A percentile compares a stretch with the other conserved stretches of the same genome.
Conservation (phyloP, 352 stramenopile species). For the Phytophthora cactorum region DNA sequence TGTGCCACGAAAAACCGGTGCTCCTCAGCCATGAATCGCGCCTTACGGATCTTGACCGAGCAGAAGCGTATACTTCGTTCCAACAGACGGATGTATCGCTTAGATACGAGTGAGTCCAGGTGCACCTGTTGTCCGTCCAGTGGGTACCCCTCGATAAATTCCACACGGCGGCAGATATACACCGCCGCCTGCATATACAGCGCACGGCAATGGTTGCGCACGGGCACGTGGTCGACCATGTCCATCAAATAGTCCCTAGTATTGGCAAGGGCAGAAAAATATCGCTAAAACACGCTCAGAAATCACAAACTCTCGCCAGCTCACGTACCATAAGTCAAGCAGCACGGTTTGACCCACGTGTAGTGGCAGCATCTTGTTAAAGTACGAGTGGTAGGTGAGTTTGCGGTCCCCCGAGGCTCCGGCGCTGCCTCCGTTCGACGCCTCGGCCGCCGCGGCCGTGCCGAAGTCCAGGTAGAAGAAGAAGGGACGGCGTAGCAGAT, state of each 20-base stretch:
- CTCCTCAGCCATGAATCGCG: conserved; percentile 73
- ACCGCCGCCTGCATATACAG: conserved; percentile 74
- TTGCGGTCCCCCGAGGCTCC: conserved; percentile 47
- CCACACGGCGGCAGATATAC: conserved; percentile 78
- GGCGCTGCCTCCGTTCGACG: conserved; percentile 30
- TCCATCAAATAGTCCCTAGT: conserved; percentile 80
- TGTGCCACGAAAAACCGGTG: conserved; percentile 77
- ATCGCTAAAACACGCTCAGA: not conserved
- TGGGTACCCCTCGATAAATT: conserved; percentile 76
- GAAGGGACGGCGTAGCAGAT: conserved; percentile 66
- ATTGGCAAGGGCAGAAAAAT: not conserved
- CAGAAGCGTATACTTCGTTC: conserved; percentile 64
- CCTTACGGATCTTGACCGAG: conserved; percentile 67
- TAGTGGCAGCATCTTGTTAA: conserved; percentile 78
- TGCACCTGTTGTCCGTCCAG: conserved; percentile 63
- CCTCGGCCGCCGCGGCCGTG: conserved; percentile 31
- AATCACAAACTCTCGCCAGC: not conserved
- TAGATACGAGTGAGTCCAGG: conserved; percentile 56
- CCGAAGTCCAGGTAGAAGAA: conserved; percentile 85
- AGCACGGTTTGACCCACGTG: conserved; percentile 70
- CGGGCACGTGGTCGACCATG: conserved; percentile 79
- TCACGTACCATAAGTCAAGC: conserved; percentile 72
- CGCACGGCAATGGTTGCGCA: conserved; percentile 71
- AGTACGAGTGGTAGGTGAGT: conserved; percentile 65
- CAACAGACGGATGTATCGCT: conserved; percentile 70